A percentile compares a stretch with the other conserved stretches of the same genome.
These are phyloP conservation scores for Magnaporthales sp. DNA, from an alignment of 2,329 filamentous ascomycete species.

Conservation along the genomic window DNA sequence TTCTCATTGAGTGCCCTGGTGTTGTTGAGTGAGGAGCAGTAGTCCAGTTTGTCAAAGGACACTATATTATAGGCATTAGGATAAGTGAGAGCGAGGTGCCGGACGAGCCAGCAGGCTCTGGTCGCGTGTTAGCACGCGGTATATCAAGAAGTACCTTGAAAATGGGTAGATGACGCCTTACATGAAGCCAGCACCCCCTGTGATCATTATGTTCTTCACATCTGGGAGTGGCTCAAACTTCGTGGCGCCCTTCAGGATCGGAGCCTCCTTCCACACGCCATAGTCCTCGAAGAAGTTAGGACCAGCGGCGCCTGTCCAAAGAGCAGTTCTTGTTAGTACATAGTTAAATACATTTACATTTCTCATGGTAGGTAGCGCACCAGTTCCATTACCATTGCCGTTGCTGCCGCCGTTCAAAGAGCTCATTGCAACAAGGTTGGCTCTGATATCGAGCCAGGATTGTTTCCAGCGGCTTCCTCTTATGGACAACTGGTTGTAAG, in stretches of 20 bases:
- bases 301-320: background rate
- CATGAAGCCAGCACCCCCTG: slow-evolving; percentile 81
- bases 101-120: slow-evolving; percentile 75
- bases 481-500: background rate
- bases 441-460: background rate
- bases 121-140: background rate
- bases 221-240: slow-evolving; percentile 60
- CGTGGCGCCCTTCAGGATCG: slow-evolving; percentile 59
- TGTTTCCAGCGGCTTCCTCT: background rate
- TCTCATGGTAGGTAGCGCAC: background rate
- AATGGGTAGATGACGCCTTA: slow-evolving; percentile 30
- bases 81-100: slow-evolving; percentile 69
- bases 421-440: background rate
- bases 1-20: slow-evolving; percentile 58
- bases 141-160: background rate
- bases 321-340: background rate
- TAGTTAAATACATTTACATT: background rate
- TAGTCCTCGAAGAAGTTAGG: slow-evolving; percentile 45
- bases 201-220: slow-evolving; percentile 75
- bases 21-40: slow-evolving; percentile 75
- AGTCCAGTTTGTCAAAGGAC: slow-evolving; percentile 79
- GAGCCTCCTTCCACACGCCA: slow-evolving; percentile 64
- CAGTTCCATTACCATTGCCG: background rate
- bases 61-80: slow-evolving; percentile 67
- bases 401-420: background rate